Evolutionary conservation across 495 filamentous ascomycete species (phyloP), one percentile per base, ranked within the genome.

Genomic region (Podospora bellae-mahoneyi): DNA sequence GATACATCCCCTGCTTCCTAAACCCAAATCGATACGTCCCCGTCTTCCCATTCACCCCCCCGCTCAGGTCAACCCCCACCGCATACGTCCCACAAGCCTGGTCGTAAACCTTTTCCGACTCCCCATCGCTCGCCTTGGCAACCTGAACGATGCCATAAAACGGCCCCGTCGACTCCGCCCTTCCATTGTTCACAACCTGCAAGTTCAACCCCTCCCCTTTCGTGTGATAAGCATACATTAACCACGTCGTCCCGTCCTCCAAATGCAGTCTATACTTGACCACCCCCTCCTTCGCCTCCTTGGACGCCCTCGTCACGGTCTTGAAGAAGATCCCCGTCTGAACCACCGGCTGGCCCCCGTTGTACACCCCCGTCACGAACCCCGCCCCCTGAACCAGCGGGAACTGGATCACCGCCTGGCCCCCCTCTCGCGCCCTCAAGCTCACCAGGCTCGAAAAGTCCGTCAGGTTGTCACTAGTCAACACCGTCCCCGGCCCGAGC

Each of bases 301-400:
- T 78, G 19, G 84, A 80, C 10, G 83, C 81, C 34, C 86, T 89
- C 3, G 84, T 87, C 39, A 97, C 79, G 20, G 85, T 86, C 19
- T 83, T 82, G 82, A 92, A 96, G 70, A 88, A 88, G 1, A 94
- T 83, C 10, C 87, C 89, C 63, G 89, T 91, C 70, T 92, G 86
- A 26, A 98, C 81, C 13, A 89, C 58, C 2, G 94, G 94, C 28
- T 87, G 86, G 4, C 88, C 80, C 39, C 85, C 84, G 57, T 82
- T 84, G 77, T 94, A 98, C n/a, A 90, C 66, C 3, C 83, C 94
- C 4, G 93, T 97, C 13, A 96, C 84, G 69, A 92, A 94, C 0
- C 87, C 93, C 89, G 94, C 94, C 3, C 95, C 95, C 75, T 97
- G 94, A 1, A 96, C 88, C 6, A 97, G 75, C 0, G 94, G 94